phyloP scores from a whole-genome alignment of 2,329 filamentous ascomycete genomes.

The Aspergillus tubingensis region DNA sequence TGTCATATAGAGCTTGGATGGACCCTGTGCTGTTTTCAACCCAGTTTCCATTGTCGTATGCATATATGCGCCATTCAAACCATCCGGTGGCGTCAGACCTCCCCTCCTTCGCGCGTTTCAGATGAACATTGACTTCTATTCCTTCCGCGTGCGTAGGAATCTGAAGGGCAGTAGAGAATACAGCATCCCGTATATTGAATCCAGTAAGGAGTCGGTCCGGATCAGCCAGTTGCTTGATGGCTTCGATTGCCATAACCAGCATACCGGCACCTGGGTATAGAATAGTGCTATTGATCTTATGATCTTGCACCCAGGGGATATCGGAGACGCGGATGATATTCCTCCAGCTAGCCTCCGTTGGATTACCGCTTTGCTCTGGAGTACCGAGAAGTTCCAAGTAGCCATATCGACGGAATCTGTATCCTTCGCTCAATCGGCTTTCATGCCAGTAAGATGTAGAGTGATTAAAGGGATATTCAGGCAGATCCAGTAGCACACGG shows the following conservation, averaged over 20 bases:
- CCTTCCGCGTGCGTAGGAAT: slow-evolving; percentile 1
- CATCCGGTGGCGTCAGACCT: slow-evolving; percentile 2
- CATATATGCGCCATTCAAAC: slow-evolving; percentile 12
- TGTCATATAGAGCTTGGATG: slow-evolving; percentile 8
- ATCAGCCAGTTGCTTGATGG: slow-evolving; percentile 16
- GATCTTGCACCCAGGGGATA: slow-evolving; percentile 48
- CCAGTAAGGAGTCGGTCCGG: background rate
- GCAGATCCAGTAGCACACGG: slow-evolving; percentile 13
- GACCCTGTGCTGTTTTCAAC: slow-evolving; percentile 10
- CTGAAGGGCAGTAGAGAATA: slow-evolving; percentile 5
- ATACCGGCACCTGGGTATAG: slow-evolving; percentile 25
- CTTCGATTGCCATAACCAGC: slow-evolving; percentile 22
- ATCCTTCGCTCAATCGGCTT: background rate
- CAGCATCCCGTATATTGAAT: slow-evolving; percentile 6
- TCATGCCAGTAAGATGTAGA: slow-evolving; percentile 13
- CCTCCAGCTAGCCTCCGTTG: slow-evolving; percentile 42
- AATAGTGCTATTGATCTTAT: slow-evolving; percentile 30
- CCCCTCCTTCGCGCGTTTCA: background rate
- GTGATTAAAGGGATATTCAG: slow-evolving; percentile 20
- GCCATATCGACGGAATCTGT: background rate
- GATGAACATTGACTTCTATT: background rate
- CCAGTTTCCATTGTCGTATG: slow-evolving; percentile 1
- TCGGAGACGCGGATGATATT: slow-evolving; percentile 42
- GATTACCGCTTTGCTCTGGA: slow-evolving; percentile 17
- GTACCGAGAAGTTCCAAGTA: slow-evolving; percentile 21